Evolutionary conservation across 176 grass and related monocot genomes (phyloP), one percentile per base, ranked within the genome.

Genomic region (Phragmites australis): DNA sequence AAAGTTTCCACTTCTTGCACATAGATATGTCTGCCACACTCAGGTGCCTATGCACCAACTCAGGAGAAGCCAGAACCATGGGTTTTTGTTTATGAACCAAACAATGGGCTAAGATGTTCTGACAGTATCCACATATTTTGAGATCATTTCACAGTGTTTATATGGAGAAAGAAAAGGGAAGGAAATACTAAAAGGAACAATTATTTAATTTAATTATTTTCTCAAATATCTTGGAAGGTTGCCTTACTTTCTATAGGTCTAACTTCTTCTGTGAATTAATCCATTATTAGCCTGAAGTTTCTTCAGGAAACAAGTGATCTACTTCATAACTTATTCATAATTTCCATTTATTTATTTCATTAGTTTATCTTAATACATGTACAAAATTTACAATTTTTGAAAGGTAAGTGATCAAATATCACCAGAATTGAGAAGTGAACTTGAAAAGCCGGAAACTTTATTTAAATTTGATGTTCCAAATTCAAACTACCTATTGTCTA

Each of bases 251-350:
- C 51, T 51, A 9, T 77, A 68, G 41, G 32, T 50, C 9, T 68
- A 16, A n/a, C 22, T 16, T 12, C 32, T 43, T 78, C 42, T 78
- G 5, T 29, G 30, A 59, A 22, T 50, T 6, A 5, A 19, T 58
- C 22, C 51, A 42, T 53, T 70, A 50, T 70, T 27, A 29, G 46
- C 41, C 21, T 9, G 44, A 56, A 30, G 37, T 69, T 72, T 69
- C 45, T 42, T n/a, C n/a, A 84, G 21, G 72, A 76, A 70, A 77
- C 40, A 49, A 54, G 48, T 60, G 22, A 64, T 71, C 27, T 57
- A 46, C 30, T 70, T 17, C 4, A 8, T 70, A 78, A 17, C 8
- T 58, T 43, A 75, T 55, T 41, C 29, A 2, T 41, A 4, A 52
- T 10, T 23, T 3, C 29, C 1, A 32, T 17, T 65, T 65, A n/a